Base-by-base conservation (phyloP, 2,329 filamentous ascomycete genomes). In the Epichloe sibirici region DNA sequence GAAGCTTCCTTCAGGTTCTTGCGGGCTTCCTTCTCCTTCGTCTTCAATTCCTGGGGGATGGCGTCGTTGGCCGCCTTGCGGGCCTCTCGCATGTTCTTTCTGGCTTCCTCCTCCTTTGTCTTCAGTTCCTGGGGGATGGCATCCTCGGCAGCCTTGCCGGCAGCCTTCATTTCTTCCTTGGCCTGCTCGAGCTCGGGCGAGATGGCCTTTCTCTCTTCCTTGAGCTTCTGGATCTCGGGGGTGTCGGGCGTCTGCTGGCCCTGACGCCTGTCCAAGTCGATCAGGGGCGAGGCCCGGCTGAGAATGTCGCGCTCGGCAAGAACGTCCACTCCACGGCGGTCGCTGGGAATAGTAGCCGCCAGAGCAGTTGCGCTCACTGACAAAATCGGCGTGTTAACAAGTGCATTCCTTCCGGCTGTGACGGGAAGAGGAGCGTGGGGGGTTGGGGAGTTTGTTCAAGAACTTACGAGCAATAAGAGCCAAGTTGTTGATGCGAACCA, bases 401-500 rank as follows among this genome's bases (percentile, higher is more conserved):
- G 23, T 23, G 21, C 3, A n/a, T n/a, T 4, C 4, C 35, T 21
- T 25, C 4, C 12, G 8, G 37, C 28, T 8, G 12, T 7, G 31
- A 31, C 0, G 4, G 31, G 31, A 11, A 11, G 8, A 31, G 28
- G 28, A 9, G 28, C 9, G 28, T 4, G 28, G 28, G 28, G 8
- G 8, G 9, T 28, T 31, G 28, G 28, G 28, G 28, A 12, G 9
- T 35, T 28, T 31, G 48, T n/a, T 46, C 35, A 43, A 15, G 6
- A 6, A 51, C 52, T 8, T 53, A 53, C 52, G 37, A 37, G 48
- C 52, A 44, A 53, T 5, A 44, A 53, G 43, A 51, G 48, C 52
- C 5, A 53, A n/a, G 21, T 21, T 44, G 52, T 43, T 44, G 48
- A 53, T 46, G 48, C 44, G 38, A 53, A 53, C 52, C 52, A 53